Evolutionary conservation across 2,329 filamentous ascomycete genomes (phyloP), one percentile per base, ranked within the genome.

Genomic region (Didymella pomorum): DNA sequence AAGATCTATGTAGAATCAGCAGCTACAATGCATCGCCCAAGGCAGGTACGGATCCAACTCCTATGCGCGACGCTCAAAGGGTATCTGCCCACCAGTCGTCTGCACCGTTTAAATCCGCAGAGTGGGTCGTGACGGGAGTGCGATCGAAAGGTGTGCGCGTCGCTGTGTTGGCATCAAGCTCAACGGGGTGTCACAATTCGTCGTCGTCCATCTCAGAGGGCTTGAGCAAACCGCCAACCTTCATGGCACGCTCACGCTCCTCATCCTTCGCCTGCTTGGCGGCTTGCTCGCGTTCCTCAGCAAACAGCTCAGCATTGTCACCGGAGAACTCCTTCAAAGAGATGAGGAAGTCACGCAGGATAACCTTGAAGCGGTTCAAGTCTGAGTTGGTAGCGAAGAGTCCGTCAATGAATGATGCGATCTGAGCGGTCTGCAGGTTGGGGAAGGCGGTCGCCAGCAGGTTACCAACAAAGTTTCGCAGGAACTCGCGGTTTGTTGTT

Each of bases 261-360:
- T 92, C 91, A 47, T 90, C 88, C 77, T 93, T 92, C 45, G 91
- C 91, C 69, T 94, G 91, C 65, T 87, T 88, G 61, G 94, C 89
- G 64, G 93, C 92, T 77, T 96, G 90, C 79, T 99, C 95, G 78
- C 96, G 93, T 78, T 99, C 95, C 58, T 97, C 93, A 4, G 91
- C 88, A 78, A 90, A 99, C 10, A 99, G 84, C 74, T 99, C 95
- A 1, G 94, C 87, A 70, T 98, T 97, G 79, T 99, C 95, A 51
- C 92, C 95, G 0, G 92, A 89, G 71, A 98, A 99, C 79, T 99
- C 96, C 80, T 97, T 97, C 68, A 99, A 83, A 21, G 93, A 96
- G 71, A 99, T 96, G 67, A 99, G 82, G 86, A 99, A 99, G 79
- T 99, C 95, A 66, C 95, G 92, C 51, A 99, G 83, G 71, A 96